Evolutionary conservation across 495 filamentous ascomycete species (phyloP), one percentile per base, ranked within the genome.

Genomic region (Lepraria neglecta): DNA sequence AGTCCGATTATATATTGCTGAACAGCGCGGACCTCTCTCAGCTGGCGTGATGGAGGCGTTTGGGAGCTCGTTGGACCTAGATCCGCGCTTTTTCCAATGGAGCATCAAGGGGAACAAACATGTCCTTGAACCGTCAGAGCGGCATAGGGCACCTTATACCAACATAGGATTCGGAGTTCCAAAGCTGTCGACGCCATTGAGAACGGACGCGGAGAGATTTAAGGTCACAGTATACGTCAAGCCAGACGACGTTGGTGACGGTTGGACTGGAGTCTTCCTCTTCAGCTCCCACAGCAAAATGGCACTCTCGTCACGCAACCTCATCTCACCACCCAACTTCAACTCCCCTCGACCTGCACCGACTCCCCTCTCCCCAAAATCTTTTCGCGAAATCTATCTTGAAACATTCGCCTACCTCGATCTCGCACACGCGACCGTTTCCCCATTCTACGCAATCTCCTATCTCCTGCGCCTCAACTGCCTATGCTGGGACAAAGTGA

Each of bases 401-500:
- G 64, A 67, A n/a, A 64, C 64, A 4, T 64, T 69, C 40, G 65
- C 55, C 27, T 58, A 58, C 35, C 27, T 65, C 14, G 38, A 67
- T 21, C 56, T 67, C 15, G 40, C n/a, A 3, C 2, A 66, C 11
- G 59, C 60, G 17, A 42, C 38, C 19, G 14, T 11, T 1, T 68
- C 67, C 6, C 68, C 68, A 1, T 68, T 70, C 52, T 70, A 65
- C 42, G 47, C 54, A 4, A 59, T 70, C 17, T 60, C 64, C 6
- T 57, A 53, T 52, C 59, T 70, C 19, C 59, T 70, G 9, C 61
- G 59, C 9, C 61, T 70, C 9, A 66, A 70, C 52, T 69, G 56
- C 30, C 65, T 64, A 61, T 67, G 61, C 56, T 70, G 68, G 68
- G 68, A 65, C 58, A 58, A 67, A 40, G 64, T 70, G 4, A 69